These are phyloP conservation scores for Oryza punctata DNA, from an alignment of 176 grass and related monocot genomes.

Conservation along the genomic window DNA sequence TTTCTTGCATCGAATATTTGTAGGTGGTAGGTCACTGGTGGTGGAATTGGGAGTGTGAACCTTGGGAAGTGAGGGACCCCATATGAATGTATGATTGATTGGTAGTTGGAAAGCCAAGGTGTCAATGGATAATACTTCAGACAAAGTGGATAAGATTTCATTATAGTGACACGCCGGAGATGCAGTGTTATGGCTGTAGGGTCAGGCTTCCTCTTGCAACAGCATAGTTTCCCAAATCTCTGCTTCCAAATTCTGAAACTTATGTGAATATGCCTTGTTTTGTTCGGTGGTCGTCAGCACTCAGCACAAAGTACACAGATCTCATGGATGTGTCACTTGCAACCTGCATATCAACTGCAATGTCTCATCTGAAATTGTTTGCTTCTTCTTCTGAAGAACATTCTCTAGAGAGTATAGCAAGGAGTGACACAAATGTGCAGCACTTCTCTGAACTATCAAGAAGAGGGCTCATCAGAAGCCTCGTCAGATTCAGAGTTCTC, in stretches of 20 bases:
- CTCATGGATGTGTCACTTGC: constrained; percentile 28
- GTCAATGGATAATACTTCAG: constrained; percentile 36
- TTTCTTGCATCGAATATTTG: constrained; percentile 31
- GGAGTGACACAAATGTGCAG: background rate
- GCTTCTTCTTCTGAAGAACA: constrained; percentile 21
- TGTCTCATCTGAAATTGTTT: background rate
- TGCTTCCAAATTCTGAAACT: constrained; percentile 13
- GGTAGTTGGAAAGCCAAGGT: constrained; percentile 46
- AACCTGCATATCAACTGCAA: constrained; percentile 18
- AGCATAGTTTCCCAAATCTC: constrained; percentile 19
- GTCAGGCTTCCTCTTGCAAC: background rate
- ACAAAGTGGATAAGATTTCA: constrained; percentile 60
- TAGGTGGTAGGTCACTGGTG: constrained; percentile 46
- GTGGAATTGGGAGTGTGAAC: constrained; percentile 27
- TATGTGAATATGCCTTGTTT: background rate
- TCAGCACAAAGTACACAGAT: constrained; percentile 19
- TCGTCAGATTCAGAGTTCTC: constrained; percentile 40
- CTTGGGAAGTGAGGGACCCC: constrained; percentile 33
- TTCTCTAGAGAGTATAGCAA: constrained; percentile 5
- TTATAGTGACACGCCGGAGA: constrained; percentile 8
- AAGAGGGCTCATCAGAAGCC: constrained; percentile 22
- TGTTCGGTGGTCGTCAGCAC: background rate
- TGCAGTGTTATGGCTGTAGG: constrained; percentile 25
- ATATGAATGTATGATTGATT: constrained; percentile 43
- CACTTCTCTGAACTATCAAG: constrained; percentile 21